phyloP scores from a whole-genome alignment of 345 rosid species.

The Sisymbrium altissimum region DNA sequence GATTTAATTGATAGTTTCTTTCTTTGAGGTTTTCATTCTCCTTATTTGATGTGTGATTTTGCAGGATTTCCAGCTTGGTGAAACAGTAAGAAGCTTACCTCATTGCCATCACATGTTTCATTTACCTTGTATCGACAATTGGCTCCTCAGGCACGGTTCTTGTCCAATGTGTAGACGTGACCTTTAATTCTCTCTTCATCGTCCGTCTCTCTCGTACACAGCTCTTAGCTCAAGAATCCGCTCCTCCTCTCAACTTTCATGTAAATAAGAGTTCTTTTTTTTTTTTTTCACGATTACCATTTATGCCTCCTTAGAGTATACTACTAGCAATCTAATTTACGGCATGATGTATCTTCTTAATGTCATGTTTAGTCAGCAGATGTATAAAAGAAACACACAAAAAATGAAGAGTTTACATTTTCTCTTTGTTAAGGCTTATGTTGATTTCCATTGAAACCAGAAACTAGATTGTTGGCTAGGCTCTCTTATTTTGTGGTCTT shows the following conservation, averaged over 20 bases:
- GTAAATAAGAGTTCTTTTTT: slow-evolving; percentile 15
- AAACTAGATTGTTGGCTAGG: neutral
- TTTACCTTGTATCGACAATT: slow-evolving; percentile 89
- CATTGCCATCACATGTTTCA: slow-evolving; percentile 98
- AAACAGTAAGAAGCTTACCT: slow-evolving; percentile 87
- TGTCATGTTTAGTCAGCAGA: slow-evolving; percentile 16
- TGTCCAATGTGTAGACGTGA: slow-evolving; percentile 94
- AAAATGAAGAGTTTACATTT: neutral
- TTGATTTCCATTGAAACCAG: slow-evolving; percentile 16
- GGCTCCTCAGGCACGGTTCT: slow-evolving; percentile 83
- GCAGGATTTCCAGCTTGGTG: slow-evolving; percentile 92
- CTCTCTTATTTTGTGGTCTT: neutral
- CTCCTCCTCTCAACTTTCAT: neutral
- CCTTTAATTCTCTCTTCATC: slow-evolving; percentile 38
- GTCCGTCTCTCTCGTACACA: neutral
- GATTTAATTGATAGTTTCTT: neutral
- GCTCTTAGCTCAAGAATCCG: neutral
- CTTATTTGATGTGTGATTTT: neutral
- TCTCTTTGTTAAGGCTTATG: neutral
- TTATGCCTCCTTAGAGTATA: neutral
- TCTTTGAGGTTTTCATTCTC: neutral
- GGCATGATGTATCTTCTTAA: neutral
- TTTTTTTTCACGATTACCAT: slow-evolving; percentile 1
- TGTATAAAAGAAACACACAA: slow-evolving; percentile 10
- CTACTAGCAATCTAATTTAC: neutral